Percentiles rank a stretch among this genome's conserved stretches.
These are phyloP conservation scores for Begonia fuchsioides DNA, from an alignment of 306 rosid genomes.

Conservation along the genomic window DNA sequence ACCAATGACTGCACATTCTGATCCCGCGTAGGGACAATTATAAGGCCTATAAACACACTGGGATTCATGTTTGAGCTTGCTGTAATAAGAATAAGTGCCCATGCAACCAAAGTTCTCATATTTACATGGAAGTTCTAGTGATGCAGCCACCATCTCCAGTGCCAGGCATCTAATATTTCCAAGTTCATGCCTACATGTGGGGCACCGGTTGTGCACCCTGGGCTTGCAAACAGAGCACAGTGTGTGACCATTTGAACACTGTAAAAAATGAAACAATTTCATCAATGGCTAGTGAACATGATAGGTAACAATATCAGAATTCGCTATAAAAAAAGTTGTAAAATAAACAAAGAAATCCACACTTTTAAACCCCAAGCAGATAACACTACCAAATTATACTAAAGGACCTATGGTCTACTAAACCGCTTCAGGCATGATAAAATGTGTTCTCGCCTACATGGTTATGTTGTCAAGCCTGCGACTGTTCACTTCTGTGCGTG, in stretches of 20 bases:
- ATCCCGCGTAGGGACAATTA: constrained; percentile 91
- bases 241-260: constrained; percentile 96
- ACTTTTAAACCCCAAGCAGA: too few relatives aligned
- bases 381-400: too few relatives aligned
- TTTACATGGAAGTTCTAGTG: constrained; percentile 89
- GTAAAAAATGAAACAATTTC: constrained; percentile 14
- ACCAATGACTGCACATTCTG: constrained; percentile 64
- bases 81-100: constrained; percentile 82
- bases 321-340: neutral
- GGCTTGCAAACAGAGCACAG: constrained; percentile 91
- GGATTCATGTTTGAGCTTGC: constrained; percentile 87
- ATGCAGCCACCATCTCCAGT: constrained; percentile 92
- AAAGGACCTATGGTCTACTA: too few relatives aligned
- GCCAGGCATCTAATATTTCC: constrained; percentile 92
- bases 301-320: neutral
- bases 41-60: constrained; percentile 70
- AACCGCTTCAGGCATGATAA: too few relatives aligned
- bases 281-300: neutral
- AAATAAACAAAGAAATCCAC: neutral
- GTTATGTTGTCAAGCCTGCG: too few relatives aligned
- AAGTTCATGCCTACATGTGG: constrained; percentile 85
- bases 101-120: constrained; percentile 69
- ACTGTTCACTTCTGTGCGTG: too few relatives aligned
- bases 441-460: too few relatives aligned
- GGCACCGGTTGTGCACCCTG: constrained; percentile 87